Percentiles rank a stretch among this genome's conserved stretches.
These are phyloP conservation scores for Chionographis japonica DNA, from an alignment of 106 monocot genomes.

Conservation along the genomic window DNA sequence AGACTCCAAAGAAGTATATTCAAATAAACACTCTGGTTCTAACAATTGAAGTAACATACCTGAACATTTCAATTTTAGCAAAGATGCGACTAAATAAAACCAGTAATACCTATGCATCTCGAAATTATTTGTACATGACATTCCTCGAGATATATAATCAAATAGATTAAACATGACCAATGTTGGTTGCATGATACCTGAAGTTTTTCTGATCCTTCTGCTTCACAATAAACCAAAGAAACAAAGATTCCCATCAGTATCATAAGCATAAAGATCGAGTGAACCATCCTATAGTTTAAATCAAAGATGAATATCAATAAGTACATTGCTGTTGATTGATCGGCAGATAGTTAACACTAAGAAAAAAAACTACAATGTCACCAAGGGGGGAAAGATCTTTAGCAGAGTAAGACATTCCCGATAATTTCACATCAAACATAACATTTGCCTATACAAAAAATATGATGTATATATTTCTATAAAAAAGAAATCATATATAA, in stretches of 20 bases:
- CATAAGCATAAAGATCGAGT: conserved; percentile 80
- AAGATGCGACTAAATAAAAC: too few species aligned
- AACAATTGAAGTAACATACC: too few species aligned
- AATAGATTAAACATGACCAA: not conserved
- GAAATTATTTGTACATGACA: too few species aligned
- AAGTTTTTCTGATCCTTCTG: conserved; percentile 49
- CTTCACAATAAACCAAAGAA: conserved; percentile 53
- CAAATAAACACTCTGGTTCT: too few species aligned
- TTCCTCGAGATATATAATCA: not conserved
- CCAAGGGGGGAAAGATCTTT: conserved; percentile 74
- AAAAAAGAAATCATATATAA: too few species aligned
- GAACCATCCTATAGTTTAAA: conserved; percentile 74
- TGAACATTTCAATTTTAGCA: too few species aligned
- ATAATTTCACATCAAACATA: too few species aligned
- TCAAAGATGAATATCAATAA: conserved; percentile 3
- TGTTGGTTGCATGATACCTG: conserved; percentile 39
- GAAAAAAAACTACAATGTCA: conserved; percentile 65
- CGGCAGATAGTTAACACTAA: not conserved
- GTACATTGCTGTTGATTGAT: not conserved
- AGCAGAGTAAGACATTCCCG: too few species aligned
- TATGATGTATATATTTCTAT: too few species aligned
- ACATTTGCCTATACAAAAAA: too few species aligned
- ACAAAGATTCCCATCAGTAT: conserved; percentile 65
- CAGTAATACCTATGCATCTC: too few species aligned
- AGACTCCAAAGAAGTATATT: too few species aligned